These are phyloP conservation scores for Sclerotiophoma versabilis DNA, from an alignment of 2,329 filamentous ascomycete genomes.

Conservation along the genomic window DNA sequence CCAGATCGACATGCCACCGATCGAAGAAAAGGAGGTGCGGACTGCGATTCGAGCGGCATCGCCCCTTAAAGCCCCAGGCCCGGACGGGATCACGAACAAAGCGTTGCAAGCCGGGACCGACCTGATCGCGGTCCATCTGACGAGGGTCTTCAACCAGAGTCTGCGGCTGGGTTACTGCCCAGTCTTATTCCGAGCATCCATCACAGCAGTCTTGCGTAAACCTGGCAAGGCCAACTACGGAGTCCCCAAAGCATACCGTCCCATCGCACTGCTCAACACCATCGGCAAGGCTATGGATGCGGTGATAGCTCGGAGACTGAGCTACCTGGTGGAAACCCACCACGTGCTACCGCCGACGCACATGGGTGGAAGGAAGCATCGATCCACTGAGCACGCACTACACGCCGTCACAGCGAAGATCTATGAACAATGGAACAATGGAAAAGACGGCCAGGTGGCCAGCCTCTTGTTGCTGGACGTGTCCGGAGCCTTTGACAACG, in stretches of 20 bases:
- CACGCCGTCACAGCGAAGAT: not conserved
- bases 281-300: constrained; percentile 39
- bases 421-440: constrained; percentile 26
- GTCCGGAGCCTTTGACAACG: constrained; percentile 24
- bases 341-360: constrained; percentile 27
- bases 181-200: no score
- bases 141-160: no score
- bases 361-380: constrained; percentile 19
- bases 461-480: constrained; percentile 44
- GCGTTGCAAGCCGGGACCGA: constrained; percentile 11
- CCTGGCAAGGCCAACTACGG: not conserved
- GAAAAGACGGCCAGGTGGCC: constrained; percentile 24
- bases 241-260: constrained; percentile 24
- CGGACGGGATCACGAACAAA: constrained; percentile 29
- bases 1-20: constrained; percentile 24
- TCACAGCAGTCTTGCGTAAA: no score
- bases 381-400: not conserved
- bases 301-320: constrained; percentile 18
- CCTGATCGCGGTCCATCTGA: constrained; percentile 3
- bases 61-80: constrained; percentile 27
- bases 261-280: constrained; percentile 37
- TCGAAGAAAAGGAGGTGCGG: constrained; percentile 28
- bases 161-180: no score
- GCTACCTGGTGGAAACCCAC: constrained; percentile 24
- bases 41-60: constrained; percentile 19